Evolutionary conservation across 352 stramenopile genomes (phyloP), one percentile per base, ranked within the genome.

Genomic region (Phytophthora parvispora): DNA sequence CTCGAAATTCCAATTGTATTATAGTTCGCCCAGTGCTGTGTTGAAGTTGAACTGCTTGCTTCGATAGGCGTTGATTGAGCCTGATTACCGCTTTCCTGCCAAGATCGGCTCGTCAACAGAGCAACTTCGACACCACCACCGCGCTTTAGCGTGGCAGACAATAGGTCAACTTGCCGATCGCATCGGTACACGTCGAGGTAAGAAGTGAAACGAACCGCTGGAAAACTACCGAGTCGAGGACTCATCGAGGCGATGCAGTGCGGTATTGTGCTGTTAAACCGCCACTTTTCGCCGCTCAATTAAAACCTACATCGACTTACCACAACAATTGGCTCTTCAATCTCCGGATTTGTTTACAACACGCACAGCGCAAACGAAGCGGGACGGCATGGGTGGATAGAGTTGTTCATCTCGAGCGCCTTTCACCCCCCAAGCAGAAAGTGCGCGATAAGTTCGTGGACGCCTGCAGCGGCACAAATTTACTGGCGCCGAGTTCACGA

Each of bases 401-500:
- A 53, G n/a, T 6, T 45, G 18, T 22, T 56, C 61, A 43, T 54
- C 34, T 60, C 45, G 48, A 43, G 38, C 38, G 38, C 38, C 38
- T 45, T 45, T 45, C 38, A 45, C 10, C 36, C 34, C n/a, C 38
- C 38, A 45, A 24, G 45, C 56, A 66, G 63, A 71, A 66, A 66
- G 63, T 66, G 50, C 63, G 25, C 13, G 2, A 2, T 16, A 9
- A 27, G 40, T 56, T 31, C 55, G 38, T 31, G 22, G 38, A n/a
- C 38, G 22, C 38, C 15, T 32, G 25, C 20, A 13, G 53, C 24
- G n/a, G 18, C 42, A 15, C 34, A 51, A 42, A 48, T 22, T 71
- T 55, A 40, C 32, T 70, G 63, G 55, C 50, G 56, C 29, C 31
- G 20, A 29, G 15, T 56, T 64, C 32, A 69, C 53, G 43, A 69